Evolutionary conservation across 2,329 filamentous ascomycete species (phyloP).

Genomic region (Graphilbum sp.): DNA sequence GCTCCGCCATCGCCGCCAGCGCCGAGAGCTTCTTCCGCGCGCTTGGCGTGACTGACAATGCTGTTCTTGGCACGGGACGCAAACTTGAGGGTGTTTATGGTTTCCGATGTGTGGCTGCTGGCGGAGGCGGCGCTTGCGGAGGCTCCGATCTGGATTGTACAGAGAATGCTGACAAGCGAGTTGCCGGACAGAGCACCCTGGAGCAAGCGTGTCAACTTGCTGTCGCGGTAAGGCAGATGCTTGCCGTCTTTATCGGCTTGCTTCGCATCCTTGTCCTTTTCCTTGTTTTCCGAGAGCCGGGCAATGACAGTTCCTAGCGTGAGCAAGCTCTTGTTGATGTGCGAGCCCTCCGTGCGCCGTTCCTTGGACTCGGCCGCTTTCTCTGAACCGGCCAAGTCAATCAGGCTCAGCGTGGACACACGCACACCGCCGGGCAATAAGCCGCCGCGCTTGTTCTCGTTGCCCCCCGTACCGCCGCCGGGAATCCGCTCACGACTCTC

Average conservation of each 20-base stretch:
- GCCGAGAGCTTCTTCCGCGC: slow-evolving; percentile 74
- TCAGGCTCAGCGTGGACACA: slow-evolving; percentile 86
- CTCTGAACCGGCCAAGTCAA: slow-evolving; percentile 91
- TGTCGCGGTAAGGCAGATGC: slow-evolving; percentile 91
- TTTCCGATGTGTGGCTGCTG: slow-evolving; percentile 69
- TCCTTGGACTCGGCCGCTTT: slow-evolving; percentile 93
- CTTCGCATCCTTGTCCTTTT: slow-evolving; percentile 68
- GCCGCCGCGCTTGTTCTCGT: slow-evolving; percentile 50
- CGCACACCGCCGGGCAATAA: slow-evolving; percentile 76
- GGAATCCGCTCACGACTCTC: slow-evolving; percentile 82
- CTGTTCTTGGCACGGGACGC: slow-evolving; percentile 94
- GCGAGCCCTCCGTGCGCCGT: slow-evolving; percentile 80
- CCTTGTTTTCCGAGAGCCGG: slow-evolving; percentile 75
- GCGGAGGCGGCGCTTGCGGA: slow-evolving; percentile 53
- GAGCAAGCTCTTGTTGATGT: slow-evolving; percentile 96
- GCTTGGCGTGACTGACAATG: slow-evolving; percentile 93
- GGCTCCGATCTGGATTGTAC: slow-evolving; percentile 82
- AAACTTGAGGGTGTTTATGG: slow-evolving; percentile 91
- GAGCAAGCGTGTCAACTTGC: slow-evolving; percentile 83
- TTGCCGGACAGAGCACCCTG: slow-evolving; percentile 87
- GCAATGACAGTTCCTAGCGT: slow-evolving; percentile 93
- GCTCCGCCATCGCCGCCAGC: slow-evolving; percentile 71
- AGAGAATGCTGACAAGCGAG: slow-evolving; percentile 91
- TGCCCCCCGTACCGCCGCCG: slow-evolving; percentile 22
- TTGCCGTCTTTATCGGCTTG: slow-evolving; percentile 67